Evolutionary conservation across 2,329 filamentous ascomycete genomes (phyloP).

Genomic region (Phoma sp.): DNA sequence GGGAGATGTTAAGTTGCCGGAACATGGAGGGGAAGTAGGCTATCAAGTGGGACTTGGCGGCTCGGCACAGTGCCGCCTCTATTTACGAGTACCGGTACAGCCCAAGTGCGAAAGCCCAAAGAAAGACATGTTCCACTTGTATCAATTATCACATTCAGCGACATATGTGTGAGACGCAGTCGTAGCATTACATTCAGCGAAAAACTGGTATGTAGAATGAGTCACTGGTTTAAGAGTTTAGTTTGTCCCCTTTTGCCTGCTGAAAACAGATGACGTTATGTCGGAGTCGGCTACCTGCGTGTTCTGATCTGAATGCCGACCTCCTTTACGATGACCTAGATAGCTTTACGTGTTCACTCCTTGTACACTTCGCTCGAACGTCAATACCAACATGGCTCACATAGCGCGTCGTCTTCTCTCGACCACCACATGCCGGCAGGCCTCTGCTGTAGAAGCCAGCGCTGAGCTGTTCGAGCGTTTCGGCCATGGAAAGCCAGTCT

Average conservation of each 20-base stretch:
- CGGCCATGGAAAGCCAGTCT: constrained; percentile 34
- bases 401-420: constrained; percentile 30
- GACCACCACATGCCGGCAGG: constrained; percentile 15
- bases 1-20: constrained; percentile 19
- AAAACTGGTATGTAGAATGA: background rate
- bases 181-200: background rate
- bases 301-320: background rate
- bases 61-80: constrained; percentile 19
- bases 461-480: constrained; percentile 41
- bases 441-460: constrained; percentile 41
- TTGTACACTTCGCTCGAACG: background rate
- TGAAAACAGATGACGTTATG: constrained; percentile 15
- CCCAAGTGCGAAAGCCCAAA: background rate
- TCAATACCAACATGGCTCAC: constrained; percentile 21
- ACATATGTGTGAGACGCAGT: too few species aligned
- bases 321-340: background rate
- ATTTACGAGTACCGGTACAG: background rate
- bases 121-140: background rate
- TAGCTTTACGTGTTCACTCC: background rate
- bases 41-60: constrained; percentile 21
- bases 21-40: constrained; percentile 28
- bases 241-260: background rate
- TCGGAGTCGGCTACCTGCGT: constrained; percentile 30
- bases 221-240: background rate
- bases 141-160: background rate